Base-by-base conservation (phyloP, 2,329 filamentous ascomycete species). In the Aspergillus sp. region DNA sequence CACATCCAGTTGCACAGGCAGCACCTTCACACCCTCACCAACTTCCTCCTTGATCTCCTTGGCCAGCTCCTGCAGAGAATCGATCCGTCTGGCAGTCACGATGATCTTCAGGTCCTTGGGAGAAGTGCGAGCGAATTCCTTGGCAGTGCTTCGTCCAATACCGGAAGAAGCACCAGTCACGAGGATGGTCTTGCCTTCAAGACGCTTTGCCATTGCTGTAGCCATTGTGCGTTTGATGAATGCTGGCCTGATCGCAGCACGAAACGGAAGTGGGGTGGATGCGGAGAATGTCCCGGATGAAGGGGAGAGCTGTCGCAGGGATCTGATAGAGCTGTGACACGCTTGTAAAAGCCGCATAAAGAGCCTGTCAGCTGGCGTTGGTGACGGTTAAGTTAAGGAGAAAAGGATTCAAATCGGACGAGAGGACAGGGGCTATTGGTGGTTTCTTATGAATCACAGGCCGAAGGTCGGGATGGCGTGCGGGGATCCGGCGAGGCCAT, bases 91-190 rank as follows among this genome's bases (percentile, higher is more conserved):
- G n/a, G 95, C 95, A 6, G 95, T 95, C 61, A 98, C 79, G 68
- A 98, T 88, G 54, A 99, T 83, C 74, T 90, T 92, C 66, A 98
- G 83, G 74, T 90, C 85, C 58, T 88, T 84, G 7, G 92, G 92
- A 21, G 90, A 85, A 2, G 93, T 94, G 59, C 91, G 87, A 25
- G 95, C 95, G 73, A 98, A 99, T 77, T 98, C 95, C 66, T 95
- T 81, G n/a, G 94, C 95, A 51, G 79, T 80, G 65, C 76, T 78
- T 60, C 70, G 86, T 23, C 95, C 95, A 77, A 99, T 98, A 63
- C 95, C 95, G 19, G 92, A 96, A 3, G 90, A 95, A 32, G 95
- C 95, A 59, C 95, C 95, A 5, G 95, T 98, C 64, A 99, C 86
- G 59, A 98, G 78, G 61, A 98, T 83, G 4, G 92, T 98, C 82